Evolutionary conservation across 2,329 filamentous ascomycete genomes (phyloP), one percentile per base, ranked within the genome.

Genomic region (Gnomoniopsis sp.): DNA sequence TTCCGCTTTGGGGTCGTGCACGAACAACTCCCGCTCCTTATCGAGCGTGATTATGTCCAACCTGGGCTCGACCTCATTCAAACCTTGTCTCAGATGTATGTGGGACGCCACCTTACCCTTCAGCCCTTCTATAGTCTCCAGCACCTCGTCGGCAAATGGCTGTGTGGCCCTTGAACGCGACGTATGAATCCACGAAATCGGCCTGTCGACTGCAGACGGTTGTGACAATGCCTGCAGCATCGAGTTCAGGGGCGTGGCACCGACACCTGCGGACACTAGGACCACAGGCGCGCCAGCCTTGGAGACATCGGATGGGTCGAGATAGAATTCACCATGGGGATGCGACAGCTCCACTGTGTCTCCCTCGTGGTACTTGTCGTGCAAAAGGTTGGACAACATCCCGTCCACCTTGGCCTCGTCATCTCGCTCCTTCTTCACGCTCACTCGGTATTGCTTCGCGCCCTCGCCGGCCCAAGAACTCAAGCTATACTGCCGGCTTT

Each of bases 401-500:
- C 82, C 82, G 1, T 75, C 72, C 2, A 77, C 64, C 54, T 67
- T 72, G 19, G 70, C 68, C 30, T 68, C 65, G 55, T 66, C 58
- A 22, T 76, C 75, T 33, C 74, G 70, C 63, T 84, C 88, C 58
- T 77, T 82, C 79, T 92, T 93, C 62, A 93, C 86, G 64, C 84
- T 89, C 74, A 93, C 86, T 56, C 90, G 83, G 73, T 90, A 90
- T 71, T 85, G 81, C 17, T 76, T 75, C 8, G 79, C 79, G 50
- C 79, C 77, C n/a, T 65, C 65, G 23, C 64, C 64, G 3, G 79
- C 77, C 2, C 74, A 78, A 65, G 89, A 85, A 67, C 84, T 88
- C 57, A 93, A 77, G 49, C 86, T 89, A 76, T 91, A 93, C 75
- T 93, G 90, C 57, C 90, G 77, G 58, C 85, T 84, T 72, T 93